These are phyloP conservation scores for Aspergillus bombycis DNA, from an alignment of 2,329 filamentous ascomycete species.

Conservation along the genomic window DNA sequence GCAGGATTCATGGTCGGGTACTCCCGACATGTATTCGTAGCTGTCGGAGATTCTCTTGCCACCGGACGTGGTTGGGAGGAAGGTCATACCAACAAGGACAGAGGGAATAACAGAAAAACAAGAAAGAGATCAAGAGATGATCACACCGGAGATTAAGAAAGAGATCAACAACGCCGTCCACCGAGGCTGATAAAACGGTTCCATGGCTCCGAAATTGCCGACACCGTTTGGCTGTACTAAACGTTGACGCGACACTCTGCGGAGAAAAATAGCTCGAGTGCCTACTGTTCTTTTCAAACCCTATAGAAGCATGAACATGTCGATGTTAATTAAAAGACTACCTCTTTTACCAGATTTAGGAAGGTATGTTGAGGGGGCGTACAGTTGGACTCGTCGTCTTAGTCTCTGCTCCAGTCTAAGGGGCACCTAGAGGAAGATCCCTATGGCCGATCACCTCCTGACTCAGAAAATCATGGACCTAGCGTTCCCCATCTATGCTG, in stretches of 20 bases:
- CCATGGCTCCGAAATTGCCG: background rate
- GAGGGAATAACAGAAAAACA: background rate
- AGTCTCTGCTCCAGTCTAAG: background rate
- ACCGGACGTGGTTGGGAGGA: background rate
- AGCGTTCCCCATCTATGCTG: background rate
- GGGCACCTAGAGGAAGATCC: background rate
- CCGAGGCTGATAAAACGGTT: background rate
- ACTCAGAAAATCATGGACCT: background rate
- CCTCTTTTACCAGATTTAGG: background rate
- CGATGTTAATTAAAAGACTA: background rate
- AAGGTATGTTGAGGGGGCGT: background rate
- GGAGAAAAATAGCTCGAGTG: background rate
- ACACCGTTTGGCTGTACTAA: background rate
- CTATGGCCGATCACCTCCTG: conserved; percentile 1
- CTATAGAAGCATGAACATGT: background rate
- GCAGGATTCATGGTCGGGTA: background rate
- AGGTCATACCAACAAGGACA: background rate
- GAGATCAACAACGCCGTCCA: background rate
- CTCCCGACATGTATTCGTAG: background rate
- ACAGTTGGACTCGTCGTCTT: no score
- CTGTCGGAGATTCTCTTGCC: background rate
- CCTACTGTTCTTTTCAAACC: no score
- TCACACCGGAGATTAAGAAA: background rate
- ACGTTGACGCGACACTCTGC: background rate
- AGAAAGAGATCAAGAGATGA: background rate